phyloP scores from a whole-genome alignment of 2,329 filamentous ascomycete species.

The Ramularia endophylla region DNA sequence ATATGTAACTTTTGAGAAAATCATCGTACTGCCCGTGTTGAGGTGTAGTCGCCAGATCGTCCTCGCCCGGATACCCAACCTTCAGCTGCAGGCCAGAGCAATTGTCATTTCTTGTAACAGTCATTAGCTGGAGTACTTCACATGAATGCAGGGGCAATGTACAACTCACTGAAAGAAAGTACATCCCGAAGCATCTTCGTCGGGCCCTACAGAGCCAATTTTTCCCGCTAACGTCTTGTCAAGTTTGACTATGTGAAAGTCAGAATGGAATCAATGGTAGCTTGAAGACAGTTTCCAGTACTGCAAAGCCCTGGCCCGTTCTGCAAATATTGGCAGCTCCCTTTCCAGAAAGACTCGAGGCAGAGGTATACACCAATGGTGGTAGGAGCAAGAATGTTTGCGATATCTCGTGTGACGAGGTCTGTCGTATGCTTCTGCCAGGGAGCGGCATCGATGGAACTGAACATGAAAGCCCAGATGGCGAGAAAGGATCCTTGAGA shows the following conservation, averaged over 20 bases:
- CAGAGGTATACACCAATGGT: slow-evolving; percentile 17
- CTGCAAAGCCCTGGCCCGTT: slow-evolving; percentile 18
- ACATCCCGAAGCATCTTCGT: slow-evolving; percentile 13
- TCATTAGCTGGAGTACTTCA: too few species aligned
- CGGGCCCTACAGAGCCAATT: slow-evolving; percentile 13
- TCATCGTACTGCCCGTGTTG: slow-evolving; percentile 13
- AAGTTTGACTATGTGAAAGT: slow-evolving; percentile 11
- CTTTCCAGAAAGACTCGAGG: slow-evolving; percentile 13
- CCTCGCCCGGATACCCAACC: slow-evolving; percentile 10
- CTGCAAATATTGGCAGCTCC: slow-evolving; percentile 11
- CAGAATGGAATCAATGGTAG: neutral
- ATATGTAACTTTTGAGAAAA: slow-evolving; percentile 14
- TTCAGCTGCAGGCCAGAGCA: slow-evolving; percentile 10
- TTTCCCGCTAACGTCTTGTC: slow-evolving; percentile 9
- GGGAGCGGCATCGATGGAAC: neutral
- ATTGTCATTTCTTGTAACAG: slow-evolving; percentile 7
- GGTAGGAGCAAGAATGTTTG: slow-evolving; percentile 14
- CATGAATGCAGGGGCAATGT: neutral
- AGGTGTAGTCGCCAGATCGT: slow-evolving; percentile 7
- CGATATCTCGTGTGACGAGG: slow-evolving; percentile 8
- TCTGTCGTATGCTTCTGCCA: neutral
- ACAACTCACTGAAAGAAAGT: slow-evolving; percentile 15
- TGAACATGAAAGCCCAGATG: neutral
- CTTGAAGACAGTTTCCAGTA: slow-evolving; percentile 2
- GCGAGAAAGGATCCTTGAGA: neutral